These are phyloP conservation scores for Fragilaria radians DNA, from an alignment of 108 stramenopile genomes.

Conservation along the genomic window DNA sequence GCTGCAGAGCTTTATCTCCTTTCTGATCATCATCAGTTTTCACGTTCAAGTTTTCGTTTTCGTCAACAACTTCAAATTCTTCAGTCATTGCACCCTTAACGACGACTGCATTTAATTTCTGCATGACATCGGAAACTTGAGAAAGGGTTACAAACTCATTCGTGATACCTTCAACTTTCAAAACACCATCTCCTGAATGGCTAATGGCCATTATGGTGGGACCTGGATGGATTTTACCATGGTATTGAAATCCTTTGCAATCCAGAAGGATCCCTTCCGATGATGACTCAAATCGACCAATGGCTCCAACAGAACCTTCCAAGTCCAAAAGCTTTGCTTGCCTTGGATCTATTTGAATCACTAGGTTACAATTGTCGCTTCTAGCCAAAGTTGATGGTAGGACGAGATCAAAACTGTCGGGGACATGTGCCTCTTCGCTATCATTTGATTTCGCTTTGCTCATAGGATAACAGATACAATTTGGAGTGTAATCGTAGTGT, in stretches of 20 bases:
- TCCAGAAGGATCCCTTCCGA: constrained; percentile 50
- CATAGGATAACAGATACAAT: no score
- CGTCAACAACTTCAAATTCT: constrained; percentile 35
- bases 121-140: constrained; percentile 55
- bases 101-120: constrained; percentile 48
- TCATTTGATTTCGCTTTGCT: no score
- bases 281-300: constrained; percentile 70
- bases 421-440: no score
- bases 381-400: constrained; percentile 16
- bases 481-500: no score
- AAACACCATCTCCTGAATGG: constrained; percentile 8
- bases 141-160: constrained; percentile 68
- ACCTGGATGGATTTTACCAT: constrained; percentile 63
- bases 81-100: constrained; percentile 53
- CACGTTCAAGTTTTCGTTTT: constrained; percentile 31
- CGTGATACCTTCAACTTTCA: constrained; percentile 64
- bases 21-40: constrained; percentile 2
- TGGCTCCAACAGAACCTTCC: constrained; percentile 64
- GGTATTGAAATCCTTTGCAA: constrained; percentile 72
- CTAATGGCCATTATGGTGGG: constrained; percentile 64
- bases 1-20: background rate
- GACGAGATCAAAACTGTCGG: constrained; percentile 19
- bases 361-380: constrained; percentile 45
- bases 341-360: constrained; percentile 57
- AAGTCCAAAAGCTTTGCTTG: constrained; percentile 56